A percentile compares a stretch with the other conserved stretches of the same genome.
These are phyloP conservation scores for Solanum paucissectum DNA, from an alignment of 257 asterid genomes.

Conservation along the genomic window DNA sequence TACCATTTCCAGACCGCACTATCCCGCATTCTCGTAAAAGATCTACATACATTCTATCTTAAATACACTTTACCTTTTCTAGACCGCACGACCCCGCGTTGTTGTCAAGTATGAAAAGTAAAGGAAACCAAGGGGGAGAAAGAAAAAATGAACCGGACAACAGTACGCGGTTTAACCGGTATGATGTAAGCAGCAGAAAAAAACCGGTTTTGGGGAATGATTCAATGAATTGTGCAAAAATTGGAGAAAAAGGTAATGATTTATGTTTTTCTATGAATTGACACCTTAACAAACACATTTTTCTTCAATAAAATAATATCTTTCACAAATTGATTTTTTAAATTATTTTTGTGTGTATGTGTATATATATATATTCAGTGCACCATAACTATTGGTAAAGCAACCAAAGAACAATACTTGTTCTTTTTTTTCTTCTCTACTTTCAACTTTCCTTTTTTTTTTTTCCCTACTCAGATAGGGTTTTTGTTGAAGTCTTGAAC, in stretches of 20 bases:
- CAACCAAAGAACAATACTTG: slow-evolving; percentile 14
- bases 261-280: slow-evolving; percentile 31
- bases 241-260: slow-evolving; percentile 1
- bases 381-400: not conserved
- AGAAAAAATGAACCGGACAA: not conserved
- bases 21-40: not conserved
- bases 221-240: slow-evolving; percentile 50
- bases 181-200: not conserved
- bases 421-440: not conserved
- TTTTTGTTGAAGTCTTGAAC: slow-evolving; percentile 10
- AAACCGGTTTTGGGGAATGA: slow-evolving; percentile 45
- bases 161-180: not conserved
- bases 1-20: rapidly evolving
- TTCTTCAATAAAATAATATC: not conserved
- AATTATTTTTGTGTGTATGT: not conserved
- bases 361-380: not conserved
- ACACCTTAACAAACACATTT: slow-evolving; percentile 23
- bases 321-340: not conserved
- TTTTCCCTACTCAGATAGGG: slow-evolving; percentile 63
- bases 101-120: not conserved
- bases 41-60: no score
- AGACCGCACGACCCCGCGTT: not conserved
- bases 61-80: not conserved
- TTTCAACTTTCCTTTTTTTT: slow-evolving; percentile 10
- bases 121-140: not conserved